phyloP scores from a whole-genome alignment of 2,329 filamentous ascomycete species.

The Xylaria sp. region DNA sequence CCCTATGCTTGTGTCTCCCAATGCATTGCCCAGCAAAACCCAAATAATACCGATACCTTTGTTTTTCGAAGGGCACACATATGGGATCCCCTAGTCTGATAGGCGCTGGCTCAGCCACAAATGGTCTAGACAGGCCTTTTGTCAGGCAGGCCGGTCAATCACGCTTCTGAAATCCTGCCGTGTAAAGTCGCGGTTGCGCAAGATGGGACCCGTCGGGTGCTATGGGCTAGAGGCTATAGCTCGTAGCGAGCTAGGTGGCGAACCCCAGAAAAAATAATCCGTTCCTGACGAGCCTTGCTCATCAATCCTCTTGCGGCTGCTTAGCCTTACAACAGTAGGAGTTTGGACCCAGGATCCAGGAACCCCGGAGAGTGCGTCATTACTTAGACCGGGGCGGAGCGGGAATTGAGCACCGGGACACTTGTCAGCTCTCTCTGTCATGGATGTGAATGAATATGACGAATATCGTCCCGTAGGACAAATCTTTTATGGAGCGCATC shows the following conservation, averaged over 20 bases:
- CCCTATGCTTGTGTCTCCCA: constrained; percentile 31
- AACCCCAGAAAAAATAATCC: constrained; percentile 10
- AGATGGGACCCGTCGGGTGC: constrained; percentile 12
- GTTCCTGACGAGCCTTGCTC: constrained; percentile 31
- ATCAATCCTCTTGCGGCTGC: constrained; percentile 25
- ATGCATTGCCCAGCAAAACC: constrained; percentile 27
- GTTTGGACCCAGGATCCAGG: constrained; percentile 34
- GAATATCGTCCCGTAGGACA: constrained; percentile 1
- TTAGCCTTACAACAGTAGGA: constrained; percentile 35
- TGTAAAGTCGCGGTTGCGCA: constrained; percentile 29
- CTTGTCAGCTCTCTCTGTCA: not conserved
- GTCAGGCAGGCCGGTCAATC: constrained; percentile 37
- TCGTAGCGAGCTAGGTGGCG: constrained; percentile 9
- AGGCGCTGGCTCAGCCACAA: constrained; percentile 47
- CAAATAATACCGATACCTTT: constrained; percentile 29
- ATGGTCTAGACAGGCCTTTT: constrained; percentile 47
- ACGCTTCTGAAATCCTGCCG: constrained; percentile 33
- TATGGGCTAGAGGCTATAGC: constrained; percentile 8
- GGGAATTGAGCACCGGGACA: constrained; percentile 33
- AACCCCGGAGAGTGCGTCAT: constrained; percentile 37
- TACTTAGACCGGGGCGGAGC: constrained; percentile 41
- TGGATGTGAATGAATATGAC: not conserved
- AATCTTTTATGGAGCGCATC: not conserved
- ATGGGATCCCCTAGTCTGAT: constrained; percentile 29
- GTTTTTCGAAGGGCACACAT: constrained; percentile 31